Evolutionary conservation across 495 filamentous ascomycete species (phyloP), one percentile per base, ranked within the genome.

Genomic region (Aspergillus cavernicola): DNA sequence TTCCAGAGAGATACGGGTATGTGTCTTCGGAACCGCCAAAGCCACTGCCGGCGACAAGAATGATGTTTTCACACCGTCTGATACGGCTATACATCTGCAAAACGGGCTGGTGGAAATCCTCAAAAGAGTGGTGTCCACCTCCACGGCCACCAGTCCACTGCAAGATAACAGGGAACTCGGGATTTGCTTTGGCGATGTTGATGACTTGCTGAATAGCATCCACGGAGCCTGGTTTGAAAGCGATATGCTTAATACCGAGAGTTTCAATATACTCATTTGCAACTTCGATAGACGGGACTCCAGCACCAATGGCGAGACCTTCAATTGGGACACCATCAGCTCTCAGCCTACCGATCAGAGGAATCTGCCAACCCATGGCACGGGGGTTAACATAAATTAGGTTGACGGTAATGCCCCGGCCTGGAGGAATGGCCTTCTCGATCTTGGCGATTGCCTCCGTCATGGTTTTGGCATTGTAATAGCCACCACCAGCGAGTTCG

Each of bases 331-430:
- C 84, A 57, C 93, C 93, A 50, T 95, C 89, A 12, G 88, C 80
- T 39, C 92, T 83, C 35, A 98, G 78, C 53, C 87, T 83, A 41
- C 83, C 88, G 55, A 98, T 83, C 23, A 98, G 75, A 39, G 93
- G 92, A 41, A 97, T 95, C 68, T 98, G 93, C 93, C 93, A 98
- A 23, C 76, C 87, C 92, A 98, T 98, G 28, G 92, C 91, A 47
- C 88, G 83, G 13, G 93, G 93, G 64, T 92, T 95, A 64, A 97
- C 93, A 61, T 98, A 98, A 64, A 98, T 98, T 50, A 98, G 66
- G 66, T 98, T 98, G 60, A 96, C 74, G 4, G 84, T 90, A 66
- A 98, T 95, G 64, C 93, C 93, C 53, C 91, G 89, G 41, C 93
- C 93, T 13, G 93, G 83, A 18, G 89, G 90, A 55, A 95, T 91